Base-by-base conservation (phyloP, 352 stramenopile genomes). In the Halophytophthora batemanensis region DNA sequence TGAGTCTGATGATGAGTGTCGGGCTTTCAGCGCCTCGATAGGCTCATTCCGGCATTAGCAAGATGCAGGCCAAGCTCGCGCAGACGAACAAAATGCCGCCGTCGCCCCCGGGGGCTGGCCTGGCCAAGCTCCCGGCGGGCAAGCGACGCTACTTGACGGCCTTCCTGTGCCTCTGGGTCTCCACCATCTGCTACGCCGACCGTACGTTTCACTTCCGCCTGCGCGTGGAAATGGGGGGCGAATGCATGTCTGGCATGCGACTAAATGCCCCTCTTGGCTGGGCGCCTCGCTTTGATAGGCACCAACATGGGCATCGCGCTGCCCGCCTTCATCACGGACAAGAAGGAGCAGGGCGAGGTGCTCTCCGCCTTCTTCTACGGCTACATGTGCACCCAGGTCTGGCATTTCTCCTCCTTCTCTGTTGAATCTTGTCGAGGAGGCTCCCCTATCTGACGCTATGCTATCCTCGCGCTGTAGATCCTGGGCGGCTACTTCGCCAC, bases 221-320 rank as follows among this genome's bases (percentile, higher is more conserved):
- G 2, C 14, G 1, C 42, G 3, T 54, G n/a, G 41, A 31, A 41
- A 22, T 50, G 33, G 22, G 21, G 28, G 38, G 10, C 18, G 17
- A 50, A 31, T 6, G 35, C 43, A 18, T 23, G 22, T 39, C 19
- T 35, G 19, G n/a, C 15, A 28, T 38, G 22, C 21, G 13, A 18
- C 21, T 45, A 31, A 31, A 8, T 10, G 25, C 25, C 25, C 4
- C 25, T 31, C 25, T 31, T 31, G 25, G 4, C 25, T 31, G 25
- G 4, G 25, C 25, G 6, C 22, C 6, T 39, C 1, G 29, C 15
- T 34, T 21, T 22, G n/a, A 22, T 50, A 90, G 79, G 79, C 57
- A 93, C 84, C 51, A 95, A 95, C 57, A 95, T 95, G 58, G 82
- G 84, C 45, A 90, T 95, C 39, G 82, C 82, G 33, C 70, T 93